These are phyloP conservation scores for Colletotrichum shisoi DNA, from an alignment of 2,329 filamentous ascomycete species.

Conservation along the genomic window DNA sequence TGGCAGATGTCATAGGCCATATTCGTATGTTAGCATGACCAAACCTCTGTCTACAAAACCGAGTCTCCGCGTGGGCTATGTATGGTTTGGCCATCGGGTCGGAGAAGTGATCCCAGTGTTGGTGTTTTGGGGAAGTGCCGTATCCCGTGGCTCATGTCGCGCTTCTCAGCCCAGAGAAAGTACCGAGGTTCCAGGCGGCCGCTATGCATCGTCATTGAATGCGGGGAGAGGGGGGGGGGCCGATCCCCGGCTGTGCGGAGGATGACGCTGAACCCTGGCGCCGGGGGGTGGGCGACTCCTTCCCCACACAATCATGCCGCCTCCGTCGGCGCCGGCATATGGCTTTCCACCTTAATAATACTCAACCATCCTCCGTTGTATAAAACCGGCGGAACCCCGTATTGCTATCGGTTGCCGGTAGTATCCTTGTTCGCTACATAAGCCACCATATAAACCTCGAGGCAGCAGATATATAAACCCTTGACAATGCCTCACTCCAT, in stretches of 20 bases:
- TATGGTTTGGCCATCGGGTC: background rate
- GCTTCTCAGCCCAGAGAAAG: background rate
- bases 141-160: background rate
- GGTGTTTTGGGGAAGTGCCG: background rate
- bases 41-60: background rate
- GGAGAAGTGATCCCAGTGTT: background rate
- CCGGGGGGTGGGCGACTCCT: conserved; percentile 19
- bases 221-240: conserved; percentile 14
- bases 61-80: no score
- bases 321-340: conserved; percentile 8
- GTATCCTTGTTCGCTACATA: no score
- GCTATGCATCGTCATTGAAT: conserved; percentile 27
- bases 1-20: no score
- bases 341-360: conserved; percentile 13
- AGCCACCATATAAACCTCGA: background rate
- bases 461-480: background rate
- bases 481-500: conserved; percentile 63
- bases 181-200: conserved; percentile 34
- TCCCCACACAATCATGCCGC: conserved; percentile 20
- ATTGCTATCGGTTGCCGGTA: background rate
- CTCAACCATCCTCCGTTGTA: background rate
- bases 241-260: conserved; percentile 27
- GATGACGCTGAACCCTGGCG: background rate
- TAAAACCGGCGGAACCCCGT: background rate
- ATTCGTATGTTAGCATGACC: no score